Percentiles rank a stretch among this genome's conserved stretches.
These are phyloP conservation scores for Pseudogymnoascus sp. DNA, from an alignment of 2,329 filamentous ascomycete species.

Conservation along the genomic window DNA sequence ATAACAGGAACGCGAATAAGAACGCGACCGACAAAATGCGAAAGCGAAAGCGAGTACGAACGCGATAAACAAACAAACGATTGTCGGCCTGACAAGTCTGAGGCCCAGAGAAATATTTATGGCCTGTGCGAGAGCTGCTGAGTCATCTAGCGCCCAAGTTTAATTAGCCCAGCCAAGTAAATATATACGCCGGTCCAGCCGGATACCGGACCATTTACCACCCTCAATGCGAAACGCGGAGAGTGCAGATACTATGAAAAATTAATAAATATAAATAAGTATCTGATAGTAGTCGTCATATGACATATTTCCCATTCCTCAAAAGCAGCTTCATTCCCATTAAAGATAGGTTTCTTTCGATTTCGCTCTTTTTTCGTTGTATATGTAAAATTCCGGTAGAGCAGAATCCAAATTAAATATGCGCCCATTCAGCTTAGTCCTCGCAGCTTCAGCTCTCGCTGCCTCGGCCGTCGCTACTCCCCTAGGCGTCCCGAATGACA, in stretches of 20 bases:
- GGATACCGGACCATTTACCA: background rate
- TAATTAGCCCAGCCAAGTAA: background rate
- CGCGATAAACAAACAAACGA: background rate
- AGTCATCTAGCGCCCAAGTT: background rate
- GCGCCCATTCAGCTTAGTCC: background rate
- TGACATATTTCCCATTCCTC: background rate
- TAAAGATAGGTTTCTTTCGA: background rate
- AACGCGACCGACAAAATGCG: background rate
- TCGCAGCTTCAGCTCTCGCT: background rate
- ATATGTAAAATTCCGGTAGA: background rate
- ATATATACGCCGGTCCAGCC: no score
- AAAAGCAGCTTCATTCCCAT: background rate
- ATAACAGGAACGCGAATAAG: background rate
- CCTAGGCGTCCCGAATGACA: background rate
- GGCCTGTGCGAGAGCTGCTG: background rate
- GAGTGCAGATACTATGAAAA: background rate
- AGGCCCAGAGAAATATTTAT: background rate
- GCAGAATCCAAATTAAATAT: background rate
- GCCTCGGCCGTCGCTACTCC: background rate
- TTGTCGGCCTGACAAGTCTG: background rate
- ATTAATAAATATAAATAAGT: background rate
- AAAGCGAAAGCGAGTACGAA: background rate
- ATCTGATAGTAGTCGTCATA: background rate
- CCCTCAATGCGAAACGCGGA: conserved; percentile 6
- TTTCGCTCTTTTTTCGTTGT: background rate